Conservation (phyloP, 2,329 filamentous ascomycete species). For the Neospermospora avenae region DNA sequence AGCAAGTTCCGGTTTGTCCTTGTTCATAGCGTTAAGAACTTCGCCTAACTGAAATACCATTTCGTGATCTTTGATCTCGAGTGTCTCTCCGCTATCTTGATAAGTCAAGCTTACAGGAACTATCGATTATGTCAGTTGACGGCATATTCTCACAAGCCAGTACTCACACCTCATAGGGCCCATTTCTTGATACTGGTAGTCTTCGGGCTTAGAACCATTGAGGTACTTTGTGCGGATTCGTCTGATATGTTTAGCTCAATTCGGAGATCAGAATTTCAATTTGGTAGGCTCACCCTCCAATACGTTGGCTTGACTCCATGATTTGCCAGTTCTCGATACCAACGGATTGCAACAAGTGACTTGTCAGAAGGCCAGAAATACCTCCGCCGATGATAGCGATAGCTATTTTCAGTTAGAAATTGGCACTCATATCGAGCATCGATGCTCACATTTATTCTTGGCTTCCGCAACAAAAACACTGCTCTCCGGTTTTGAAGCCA, state of each 20-base stretch:
- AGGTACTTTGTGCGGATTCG: constrained; percentile 63
- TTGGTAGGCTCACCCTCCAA: constrained; percentile 44
- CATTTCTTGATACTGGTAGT: constrained; percentile 67
- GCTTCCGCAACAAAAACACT: constrained; percentile 49
- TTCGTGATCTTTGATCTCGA: constrained; percentile 58
- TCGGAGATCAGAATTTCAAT: not conserved
- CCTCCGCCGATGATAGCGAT: constrained; percentile 64
- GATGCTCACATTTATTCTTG: constrained; percentile 47
- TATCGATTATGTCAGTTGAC: not conserved
- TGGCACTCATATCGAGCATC: not conserved
- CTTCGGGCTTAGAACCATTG: constrained; percentile 48
- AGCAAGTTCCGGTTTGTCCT: constrained; percentile 16
- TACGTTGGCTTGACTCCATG: constrained; percentile 55
- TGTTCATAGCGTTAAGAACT: constrained; percentile 57
- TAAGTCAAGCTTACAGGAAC: constrained; percentile 47
- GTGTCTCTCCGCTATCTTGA: constrained; percentile 29
- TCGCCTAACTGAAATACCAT: constrained; percentile 62
- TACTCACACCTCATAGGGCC: constrained; percentile 37
- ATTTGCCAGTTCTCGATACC: constrained; percentile 54
- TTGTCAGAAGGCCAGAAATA: constrained; percentile 60
- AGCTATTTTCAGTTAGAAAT: constrained; percentile 14
- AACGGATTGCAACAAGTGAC: constrained; percentile 45
- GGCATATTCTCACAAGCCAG: too few relatives aligned
- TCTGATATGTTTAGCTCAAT: constrained; percentile 27
- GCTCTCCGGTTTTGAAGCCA: constrained; percentile 52